Conservation (phyloP, 2,329 filamentous ascomycete species). For the Blastomyces emzantsi region DNA sequence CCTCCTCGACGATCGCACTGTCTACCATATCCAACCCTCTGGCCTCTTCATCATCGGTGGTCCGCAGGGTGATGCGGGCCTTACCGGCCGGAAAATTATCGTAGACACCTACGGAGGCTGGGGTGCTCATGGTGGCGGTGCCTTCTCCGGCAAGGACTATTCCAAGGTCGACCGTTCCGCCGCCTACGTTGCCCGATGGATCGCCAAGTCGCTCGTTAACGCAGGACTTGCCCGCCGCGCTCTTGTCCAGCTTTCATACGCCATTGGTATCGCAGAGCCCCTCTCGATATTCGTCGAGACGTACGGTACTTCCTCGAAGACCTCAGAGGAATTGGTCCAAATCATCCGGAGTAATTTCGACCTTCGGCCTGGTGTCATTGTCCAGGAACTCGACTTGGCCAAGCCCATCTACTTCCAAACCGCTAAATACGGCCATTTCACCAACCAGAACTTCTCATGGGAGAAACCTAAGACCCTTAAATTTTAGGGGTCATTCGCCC, state of each 20-base stretch:
- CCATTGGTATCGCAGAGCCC: conserved; percentile 96
- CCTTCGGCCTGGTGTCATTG: conserved; percentile 94
- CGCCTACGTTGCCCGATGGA: conserved; percentile 95
- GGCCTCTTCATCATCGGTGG: conserved; percentile 99
- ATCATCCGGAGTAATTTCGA: conserved; percentile 97
- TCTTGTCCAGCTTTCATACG: conserved; percentile 97
- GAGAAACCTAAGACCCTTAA: conserved; percentile 95
- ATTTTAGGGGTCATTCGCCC: conserved; percentile 53
- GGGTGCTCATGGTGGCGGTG: conserved; percentile 99
- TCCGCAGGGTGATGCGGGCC: conserved; percentile 95
- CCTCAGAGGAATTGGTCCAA: conserved; percentile 84
- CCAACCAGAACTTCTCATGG: conserved; percentile 96
- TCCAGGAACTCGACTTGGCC: conserved; percentile 89
- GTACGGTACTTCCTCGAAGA: conserved; percentile 88
- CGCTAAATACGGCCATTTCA: conserved; percentile 99
- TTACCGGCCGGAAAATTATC: conserved; percentile 98
- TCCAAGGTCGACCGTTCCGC: conserved; percentile 99
- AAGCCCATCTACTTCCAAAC: conserved; percentile 98
- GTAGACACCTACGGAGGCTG: conserved; percentile 99
- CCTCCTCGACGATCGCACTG: conserved; percentile 84
- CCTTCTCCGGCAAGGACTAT: conserved; percentile 99
- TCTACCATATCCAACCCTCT: conserved; percentile 99
- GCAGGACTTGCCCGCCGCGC: conserved; percentile 84
- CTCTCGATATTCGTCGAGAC: conserved; percentile 96
- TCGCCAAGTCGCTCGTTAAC: conserved; percentile 93